Evolutionary conservation across 2,329 filamentous ascomycete genomes (phyloP).

Genomic region (Fusarium sp.): DNA sequence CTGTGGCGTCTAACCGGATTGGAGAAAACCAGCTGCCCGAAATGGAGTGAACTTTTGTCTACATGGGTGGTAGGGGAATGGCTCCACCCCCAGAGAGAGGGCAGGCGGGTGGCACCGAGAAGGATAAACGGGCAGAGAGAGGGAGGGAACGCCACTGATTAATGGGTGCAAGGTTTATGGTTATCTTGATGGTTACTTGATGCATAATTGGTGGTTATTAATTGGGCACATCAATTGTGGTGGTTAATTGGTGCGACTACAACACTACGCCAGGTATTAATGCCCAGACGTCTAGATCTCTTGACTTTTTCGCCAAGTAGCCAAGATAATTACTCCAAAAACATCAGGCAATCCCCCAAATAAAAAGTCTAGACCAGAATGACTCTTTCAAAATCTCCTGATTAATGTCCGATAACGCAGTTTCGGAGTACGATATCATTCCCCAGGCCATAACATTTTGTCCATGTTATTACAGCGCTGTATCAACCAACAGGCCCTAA

Average conservation of each 20-base stretch:
- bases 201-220: conserved; percentile 1
- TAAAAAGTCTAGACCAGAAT: background rate
- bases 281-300: background rate
- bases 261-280: background rate
- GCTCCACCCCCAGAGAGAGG: conserved; percentile 29
- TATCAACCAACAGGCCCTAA: background rate
- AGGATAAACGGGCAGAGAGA: background rate
- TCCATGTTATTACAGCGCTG: background rate
- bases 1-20: conserved; percentile 5
- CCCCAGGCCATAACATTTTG: background rate
- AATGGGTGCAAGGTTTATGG: conserved; percentile 1
- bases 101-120: conserved; percentile 38
- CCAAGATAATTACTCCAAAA: background rate
- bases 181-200: conserved; percentile 20
- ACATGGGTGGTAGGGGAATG: background rate
- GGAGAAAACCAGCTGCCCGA: conserved; percentile 7
- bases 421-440: background rate
- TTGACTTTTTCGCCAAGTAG: background rate
- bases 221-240: background rate
- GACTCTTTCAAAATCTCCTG: background rate
- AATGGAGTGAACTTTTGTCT: conserved; percentile 22
- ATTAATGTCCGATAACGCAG: conserved; percentile 2
- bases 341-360: background rate
- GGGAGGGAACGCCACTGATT: background rate
- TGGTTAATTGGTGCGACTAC: background rate